phyloP scores from a whole-genome alignment of 1,284 basidiomycete species.

The Mixia osmundae region DNA sequence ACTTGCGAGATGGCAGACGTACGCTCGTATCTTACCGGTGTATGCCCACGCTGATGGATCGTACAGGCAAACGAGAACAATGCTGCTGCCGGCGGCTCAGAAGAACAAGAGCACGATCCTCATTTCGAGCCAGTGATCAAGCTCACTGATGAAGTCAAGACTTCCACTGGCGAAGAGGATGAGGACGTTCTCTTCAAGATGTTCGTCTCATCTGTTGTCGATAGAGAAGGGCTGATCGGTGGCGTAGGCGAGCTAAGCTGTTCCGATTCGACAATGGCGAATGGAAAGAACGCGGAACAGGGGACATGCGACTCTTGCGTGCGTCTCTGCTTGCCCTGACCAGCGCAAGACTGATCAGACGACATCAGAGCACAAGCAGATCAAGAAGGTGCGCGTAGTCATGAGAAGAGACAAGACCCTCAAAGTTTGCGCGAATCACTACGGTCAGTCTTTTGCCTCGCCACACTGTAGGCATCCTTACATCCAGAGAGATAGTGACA shows the following conservation, averaged over 20 bases:
- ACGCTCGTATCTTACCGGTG: no score
- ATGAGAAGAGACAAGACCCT: constrained; percentile 99
- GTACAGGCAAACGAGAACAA: no score
- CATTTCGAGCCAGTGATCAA: constrained; percentile 89
- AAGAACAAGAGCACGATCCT: background rate
- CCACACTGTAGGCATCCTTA: background rate
- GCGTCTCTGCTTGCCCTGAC: background rate
- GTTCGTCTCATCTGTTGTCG: constrained; percentile 31
- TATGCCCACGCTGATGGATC: no score
- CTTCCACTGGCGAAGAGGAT: constrained; percentile 87
- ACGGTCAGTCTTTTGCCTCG: constrained; percentile 38
- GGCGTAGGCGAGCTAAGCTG: constrained; percentile 75
- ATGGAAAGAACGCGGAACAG: constrained; percentile 94
- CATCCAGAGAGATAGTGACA: constrained; percentile 35
- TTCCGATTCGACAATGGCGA: constrained; percentile 85
- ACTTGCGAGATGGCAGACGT: no score
- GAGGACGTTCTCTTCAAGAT: constrained; percentile 90
- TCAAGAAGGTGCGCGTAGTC: constrained; percentile 79
- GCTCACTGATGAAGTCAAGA: constrained; percentile 86
- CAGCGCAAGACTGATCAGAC: constrained; percentile 62
- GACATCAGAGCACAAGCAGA: constrained; percentile 64
- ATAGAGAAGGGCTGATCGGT: constrained; percentile 11
- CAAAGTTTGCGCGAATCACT: constrained; percentile 98
- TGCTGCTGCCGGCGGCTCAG: background rate
- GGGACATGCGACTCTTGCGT: constrained; percentile 48